Evolutionary conservation across 352 stramenopile genomes (phyloP).

Genomic region (Pythium folliculosum): DNA sequence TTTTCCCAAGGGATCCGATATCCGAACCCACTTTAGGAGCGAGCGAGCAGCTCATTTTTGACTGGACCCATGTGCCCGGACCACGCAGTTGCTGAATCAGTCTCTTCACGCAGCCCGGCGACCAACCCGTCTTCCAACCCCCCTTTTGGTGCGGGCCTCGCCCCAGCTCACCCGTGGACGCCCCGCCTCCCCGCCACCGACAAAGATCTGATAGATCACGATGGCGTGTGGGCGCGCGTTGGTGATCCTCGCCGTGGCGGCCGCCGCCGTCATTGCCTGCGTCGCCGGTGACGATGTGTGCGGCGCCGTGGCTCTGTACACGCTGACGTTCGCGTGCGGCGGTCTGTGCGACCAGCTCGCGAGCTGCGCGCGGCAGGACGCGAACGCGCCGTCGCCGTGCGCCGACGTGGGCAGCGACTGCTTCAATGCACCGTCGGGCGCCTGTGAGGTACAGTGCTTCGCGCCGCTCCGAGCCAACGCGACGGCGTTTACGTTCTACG

Average conservation of each 20-base stretch:
- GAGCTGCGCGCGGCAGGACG: conserved; percentile 9
- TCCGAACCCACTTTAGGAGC: too few species aligned
- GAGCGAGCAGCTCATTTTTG: too few species aligned
- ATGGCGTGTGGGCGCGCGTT: neutral
- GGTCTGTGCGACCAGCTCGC: conserved; percentile 2
- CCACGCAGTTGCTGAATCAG: too few species aligned
- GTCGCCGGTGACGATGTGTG: neutral
- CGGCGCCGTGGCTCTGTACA: neutral
- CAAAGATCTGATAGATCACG: too few species aligned
- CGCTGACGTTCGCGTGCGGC: conserved; percentile 16
- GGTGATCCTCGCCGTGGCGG: neutral
- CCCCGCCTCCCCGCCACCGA: too few species aligned
- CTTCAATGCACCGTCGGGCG: neutral
- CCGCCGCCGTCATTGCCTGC: neutral
- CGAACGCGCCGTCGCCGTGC: neutral
- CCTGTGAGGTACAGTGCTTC: conserved; percentile 21
- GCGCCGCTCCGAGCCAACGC: neutral
- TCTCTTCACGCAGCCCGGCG: too few species aligned
- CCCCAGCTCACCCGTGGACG: too few species aligned
- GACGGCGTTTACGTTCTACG: conserved; percentile 19
- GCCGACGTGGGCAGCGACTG: neutral
- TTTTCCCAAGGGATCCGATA: too few species aligned
- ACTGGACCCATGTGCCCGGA: too few species aligned
- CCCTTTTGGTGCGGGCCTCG: too few species aligned
- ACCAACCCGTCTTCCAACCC: too few species aligned